phyloP scores from a whole-genome alignment of 305 asterid species.

The Fraxinus sp. region DNA sequence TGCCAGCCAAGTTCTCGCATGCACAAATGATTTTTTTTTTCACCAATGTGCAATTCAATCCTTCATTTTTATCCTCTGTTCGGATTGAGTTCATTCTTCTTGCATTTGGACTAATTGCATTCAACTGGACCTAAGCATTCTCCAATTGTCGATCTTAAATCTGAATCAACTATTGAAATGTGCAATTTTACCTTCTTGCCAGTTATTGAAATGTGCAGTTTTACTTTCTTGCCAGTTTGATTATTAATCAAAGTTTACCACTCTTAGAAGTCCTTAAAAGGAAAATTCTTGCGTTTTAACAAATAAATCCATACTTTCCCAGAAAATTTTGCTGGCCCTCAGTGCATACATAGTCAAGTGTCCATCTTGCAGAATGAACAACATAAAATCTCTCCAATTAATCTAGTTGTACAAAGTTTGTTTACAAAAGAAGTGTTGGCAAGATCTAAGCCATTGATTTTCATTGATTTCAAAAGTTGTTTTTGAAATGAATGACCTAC shows the following conservation, averaged over 20 bases:
- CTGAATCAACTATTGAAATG: background rate
- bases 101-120: background rate
- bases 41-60: background rate
- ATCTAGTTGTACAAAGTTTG: too few species aligned
- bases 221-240: background rate
- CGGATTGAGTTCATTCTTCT: background rate
- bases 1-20: background rate
- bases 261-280: background rate
- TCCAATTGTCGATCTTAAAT: background rate
- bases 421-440: too few species aligned
- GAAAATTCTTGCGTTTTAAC: background rate
- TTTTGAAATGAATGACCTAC: too few species aligned
- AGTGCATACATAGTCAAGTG: background rate
- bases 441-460: too few species aligned
- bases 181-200: background rate
- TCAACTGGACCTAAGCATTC: background rate
- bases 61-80: too few species aligned
- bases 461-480: too few species aligned
- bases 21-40: too few species aligned
- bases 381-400: background rate
- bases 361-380: background rate
- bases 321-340: background rate
- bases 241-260: background rate
- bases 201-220: too few species aligned
- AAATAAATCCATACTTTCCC: background rate